Evolutionary conservation across 139 green algal genomes (phyloP), one percentile per base, ranked within the genome.

Genomic region (Chlorella ohadii): DNA sequence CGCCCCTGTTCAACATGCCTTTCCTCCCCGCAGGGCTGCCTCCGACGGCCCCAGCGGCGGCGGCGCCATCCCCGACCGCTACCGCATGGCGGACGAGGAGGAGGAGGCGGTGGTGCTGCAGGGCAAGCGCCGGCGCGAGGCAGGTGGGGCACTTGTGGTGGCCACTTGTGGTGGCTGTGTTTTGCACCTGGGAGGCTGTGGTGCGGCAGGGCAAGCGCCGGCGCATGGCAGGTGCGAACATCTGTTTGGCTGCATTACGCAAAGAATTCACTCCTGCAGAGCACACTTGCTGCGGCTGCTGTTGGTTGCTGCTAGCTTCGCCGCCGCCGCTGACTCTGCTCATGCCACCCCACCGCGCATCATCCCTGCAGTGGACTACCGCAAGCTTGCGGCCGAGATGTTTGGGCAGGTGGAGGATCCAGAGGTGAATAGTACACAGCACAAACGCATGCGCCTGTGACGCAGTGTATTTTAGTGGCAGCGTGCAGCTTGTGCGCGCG

Each of bases 141-240:
- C 78, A 82, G 76, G 75, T 71, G 57, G 0, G n/a, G 59, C 20
- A 76, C 20, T 7, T 7, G 67, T 28, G 2, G n/a, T 19, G 63
- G 25, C 25, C n/a, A n/a, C n/a, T n/a, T n/a, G n/a, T n/a, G 28
- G 11, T 38, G 65, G 31, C 65, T 44, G 65, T 12, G 1, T 25
- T 6, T 13, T 25, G 33, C 28, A 33, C 64, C 16, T n/a, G 64
- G 15, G 23, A 66, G 1, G 67, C 36, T 33, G 67, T 19, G 11
- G 51, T 59, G 11, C 78, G 74, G 63, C 61, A 83, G 28, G 39
- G 63, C 63, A 83, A 83, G 78, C 78, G 78, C 25, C 78, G 78
- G 11, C 61, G 78, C 9, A 27, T 27, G 1, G 78, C 78, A 82
- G 76, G 75, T 71, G 57, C n/a, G n/a, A n/a, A n/a, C n/a, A n/a